Evolutionary conservation across 352 stramenopile genomes (phyloP).

Genomic region (Phytophthora colocasiae): DNA sequence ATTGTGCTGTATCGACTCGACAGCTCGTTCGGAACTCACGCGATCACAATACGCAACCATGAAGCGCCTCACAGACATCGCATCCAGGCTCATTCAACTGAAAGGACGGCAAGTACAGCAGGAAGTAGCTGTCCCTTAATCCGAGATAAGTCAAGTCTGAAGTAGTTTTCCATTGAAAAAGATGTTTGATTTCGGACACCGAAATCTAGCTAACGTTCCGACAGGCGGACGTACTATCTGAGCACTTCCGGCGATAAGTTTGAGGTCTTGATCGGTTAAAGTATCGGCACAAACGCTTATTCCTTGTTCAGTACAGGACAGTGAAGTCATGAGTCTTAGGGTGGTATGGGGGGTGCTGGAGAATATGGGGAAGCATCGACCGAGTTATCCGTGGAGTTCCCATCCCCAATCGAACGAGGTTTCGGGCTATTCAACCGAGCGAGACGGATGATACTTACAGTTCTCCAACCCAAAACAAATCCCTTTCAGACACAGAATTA

Average conservation of each 20-base stretch:
- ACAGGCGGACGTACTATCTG: not conserved
- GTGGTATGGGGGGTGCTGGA: slow-evolving; percentile 21
- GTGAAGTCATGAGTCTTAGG: slow-evolving; percentile 12
- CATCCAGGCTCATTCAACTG: slow-evolving; percentile 40
- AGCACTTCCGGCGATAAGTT: slow-evolving; percentile 3
- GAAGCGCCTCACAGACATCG: slow-evolving; percentile 36
- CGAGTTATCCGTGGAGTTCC: slow-evolving; percentile 1
- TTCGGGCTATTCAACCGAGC: slow-evolving; percentile 5
- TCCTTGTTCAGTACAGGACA: not conserved
- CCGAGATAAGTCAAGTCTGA: too few relatives aligned
- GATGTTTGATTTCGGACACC: not conserved
- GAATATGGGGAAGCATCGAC: slow-evolving; percentile 2
- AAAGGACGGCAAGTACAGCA: slow-evolving; percentile 32
- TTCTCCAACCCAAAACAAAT: slow-evolving; percentile 1
- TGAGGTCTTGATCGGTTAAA: too few relatives aligned
- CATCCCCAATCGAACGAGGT: not conserved
- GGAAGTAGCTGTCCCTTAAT: not conserved
- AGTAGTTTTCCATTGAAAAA: not conserved
- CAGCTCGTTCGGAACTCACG: slow-evolving; percentile 37
- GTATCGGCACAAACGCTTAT: slow-evolving; percentile 6
- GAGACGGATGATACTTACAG: not conserved
- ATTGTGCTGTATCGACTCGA: slow-evolving; percentile 46
- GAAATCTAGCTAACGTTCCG: not conserved
- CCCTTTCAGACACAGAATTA: slow-evolving; percentile 13
- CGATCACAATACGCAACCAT: slow-evolving; percentile 47